A percentile compares a stretch with the other conserved stretches of the same genome.
These are phyloP conservation scores for Tetradesmus lagerheimii DNA, from an alignment of 139 green algal genomes.

Conservation along the genomic window DNA sequence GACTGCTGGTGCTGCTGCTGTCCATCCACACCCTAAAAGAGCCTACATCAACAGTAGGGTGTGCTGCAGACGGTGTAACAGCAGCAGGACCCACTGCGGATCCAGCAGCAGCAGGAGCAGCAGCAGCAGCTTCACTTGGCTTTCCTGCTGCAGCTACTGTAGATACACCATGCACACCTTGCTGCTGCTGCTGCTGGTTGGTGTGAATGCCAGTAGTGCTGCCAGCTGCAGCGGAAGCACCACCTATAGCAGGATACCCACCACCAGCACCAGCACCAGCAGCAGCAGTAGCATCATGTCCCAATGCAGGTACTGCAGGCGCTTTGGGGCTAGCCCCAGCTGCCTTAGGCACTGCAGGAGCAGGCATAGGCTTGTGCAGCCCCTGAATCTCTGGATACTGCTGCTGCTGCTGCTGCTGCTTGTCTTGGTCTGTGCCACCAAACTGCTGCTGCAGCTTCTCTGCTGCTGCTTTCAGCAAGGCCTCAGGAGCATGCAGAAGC, in stretches of 20 bases:
- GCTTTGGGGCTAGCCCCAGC: conserved; percentile 5
- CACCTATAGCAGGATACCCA: neutral
- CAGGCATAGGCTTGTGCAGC: neutral
- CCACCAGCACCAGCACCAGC: neutral
- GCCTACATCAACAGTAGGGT: neutral
- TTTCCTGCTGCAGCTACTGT: no score
- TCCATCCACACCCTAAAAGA: neutral
- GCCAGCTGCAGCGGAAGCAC: neutral
- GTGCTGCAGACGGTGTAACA: neutral
- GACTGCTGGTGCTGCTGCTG: neutral
- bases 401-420: conserved; percentile 27
- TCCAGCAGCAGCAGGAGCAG: neutral
- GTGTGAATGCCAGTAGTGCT: neutral
- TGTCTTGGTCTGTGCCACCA: neutral
- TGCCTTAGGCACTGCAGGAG: neutral
- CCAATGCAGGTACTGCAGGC: neutral
- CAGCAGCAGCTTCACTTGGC: neutral
- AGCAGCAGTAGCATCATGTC: conserved; percentile 4
- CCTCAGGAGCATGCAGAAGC: neutral
- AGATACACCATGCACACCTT: neutral
- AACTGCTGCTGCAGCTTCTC: conserved; percentile 16
- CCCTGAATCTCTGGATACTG: neutral
- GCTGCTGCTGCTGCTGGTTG: neutral
- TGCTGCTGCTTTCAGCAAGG: neutral
- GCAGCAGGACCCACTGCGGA: neutral